Base-by-base conservation (phyloP, 192 early-diverging fungal genomes). In the Mortierella alpina region DNA sequence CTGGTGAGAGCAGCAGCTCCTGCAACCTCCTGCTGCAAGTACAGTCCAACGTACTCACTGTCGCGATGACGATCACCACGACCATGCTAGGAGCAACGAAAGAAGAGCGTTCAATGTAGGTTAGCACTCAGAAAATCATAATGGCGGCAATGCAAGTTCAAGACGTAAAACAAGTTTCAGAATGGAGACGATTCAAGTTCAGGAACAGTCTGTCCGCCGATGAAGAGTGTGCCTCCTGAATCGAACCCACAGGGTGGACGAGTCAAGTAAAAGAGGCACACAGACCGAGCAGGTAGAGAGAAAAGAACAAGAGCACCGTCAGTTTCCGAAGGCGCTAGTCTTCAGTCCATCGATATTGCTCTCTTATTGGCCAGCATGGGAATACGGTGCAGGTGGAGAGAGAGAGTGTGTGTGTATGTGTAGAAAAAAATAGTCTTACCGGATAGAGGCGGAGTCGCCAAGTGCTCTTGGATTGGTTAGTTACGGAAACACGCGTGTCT, bases 61-160 rank as follows among this genome's bases (percentile, higher is more conserved):
- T 80, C 77, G 9, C 77, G 77, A 39, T 72, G 70, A 39, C 77
- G 69, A 68, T 80, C 77, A 46, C 77, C 77, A 22, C 77, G 77
- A 17, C 77, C 77, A 61, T 80, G 77, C 77, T 80, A 72, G 31
- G 20, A 50, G 59, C 15, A 49, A 49, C 20, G 7, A 52, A 48
- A 49, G 41, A 23, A 49, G 15, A 63, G 12, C n/a, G 13, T 3
- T n/a, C 12, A 39, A 42, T 12, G 31, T 22, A 40, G 50, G 44
- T 68, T 40, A 68, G 41, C 53, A n/a, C 42, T 14, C n/a, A 31
- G 1, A 4, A 23, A 14, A 1, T 17, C 11, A 50, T 50, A 2
- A 8, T 11, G 54, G 54, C 13, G 20, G 15, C 47, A 22, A 63
- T 20, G 12, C n/a, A 31, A 22, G n/a, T 51, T 22, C 31, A 10